A percentile compares a stretch with the other conserved stretches of the same genome.
phyloP scores from a whole-genome alignment of 805 yeast genomes.

The Nakazawaea anatomiae region DNA sequence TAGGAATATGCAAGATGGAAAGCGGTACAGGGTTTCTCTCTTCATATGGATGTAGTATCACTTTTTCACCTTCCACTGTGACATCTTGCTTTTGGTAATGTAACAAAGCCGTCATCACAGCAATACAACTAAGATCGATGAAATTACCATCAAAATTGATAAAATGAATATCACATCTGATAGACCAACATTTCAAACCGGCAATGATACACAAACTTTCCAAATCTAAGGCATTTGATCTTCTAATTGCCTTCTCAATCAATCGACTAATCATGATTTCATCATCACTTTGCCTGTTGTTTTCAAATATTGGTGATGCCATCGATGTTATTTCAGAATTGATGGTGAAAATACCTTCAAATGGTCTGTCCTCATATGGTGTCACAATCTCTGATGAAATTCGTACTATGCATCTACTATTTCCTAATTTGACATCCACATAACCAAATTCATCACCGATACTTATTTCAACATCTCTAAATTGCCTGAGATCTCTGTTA shows the following conservation, averaged over 20 bases:
- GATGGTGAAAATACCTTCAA: constrained; percentile 83
- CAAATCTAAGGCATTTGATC: constrained; percentile 86
- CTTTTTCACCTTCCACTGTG: constrained; percentile 54
- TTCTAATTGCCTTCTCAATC: constrained; percentile 85
- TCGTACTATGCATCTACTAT: constrained; percentile 64
- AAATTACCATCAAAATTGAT: constrained; percentile 90
- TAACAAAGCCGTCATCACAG: constrained; percentile 78
- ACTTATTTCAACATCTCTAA: constrained; percentile 58
- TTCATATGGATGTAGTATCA: constrained; percentile 61
- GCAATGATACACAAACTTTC: constrained; percentile 89
- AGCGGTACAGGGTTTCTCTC: constrained; percentile 87
- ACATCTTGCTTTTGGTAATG: constrained; percentile 85
- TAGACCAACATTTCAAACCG: constrained; percentile 86
- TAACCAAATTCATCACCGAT: constrained; percentile 75
- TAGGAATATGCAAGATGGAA: constrained; percentile 82
- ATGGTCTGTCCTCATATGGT: constrained; percentile 89
- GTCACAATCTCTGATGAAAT: constrained; percentile 70
- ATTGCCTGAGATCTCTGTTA: constrained; percentile 58
- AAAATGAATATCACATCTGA: constrained; percentile 86
- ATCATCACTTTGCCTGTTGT: constrained; percentile 64
- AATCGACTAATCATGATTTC: constrained; percentile 77
- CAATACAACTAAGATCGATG: constrained; percentile 85
- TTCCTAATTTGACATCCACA: constrained; percentile 73
- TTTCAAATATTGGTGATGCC: constrained; percentile 84
- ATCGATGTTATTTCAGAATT: constrained; percentile 84